A percentile compares a stretch with the other conserved stretches of the same genome.
Conservation (phyloP, 2,329 filamentous ascomycete species). For the Arthrobotrys iridis region DNA sequence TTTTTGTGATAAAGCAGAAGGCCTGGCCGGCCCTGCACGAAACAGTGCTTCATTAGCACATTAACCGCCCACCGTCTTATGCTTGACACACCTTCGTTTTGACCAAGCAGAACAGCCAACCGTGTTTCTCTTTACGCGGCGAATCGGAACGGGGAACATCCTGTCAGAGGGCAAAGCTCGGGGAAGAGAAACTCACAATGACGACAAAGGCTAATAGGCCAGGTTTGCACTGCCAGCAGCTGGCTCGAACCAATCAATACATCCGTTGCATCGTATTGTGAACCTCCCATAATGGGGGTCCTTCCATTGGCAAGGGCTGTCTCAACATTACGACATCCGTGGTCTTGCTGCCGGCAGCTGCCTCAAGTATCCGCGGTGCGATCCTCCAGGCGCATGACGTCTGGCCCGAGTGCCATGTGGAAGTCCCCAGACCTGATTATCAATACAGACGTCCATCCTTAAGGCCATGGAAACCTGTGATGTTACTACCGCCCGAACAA, state of each 20-base stretch:
- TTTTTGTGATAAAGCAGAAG: constrained; percentile 32
- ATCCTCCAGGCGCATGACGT: background rate
- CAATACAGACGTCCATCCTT: background rate
- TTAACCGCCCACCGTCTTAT: constrained; percentile 40
- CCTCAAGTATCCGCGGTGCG: background rate
- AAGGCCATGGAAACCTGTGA: background rate
- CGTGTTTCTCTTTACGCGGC: constrained; percentile 2
- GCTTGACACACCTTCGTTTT: constrained; percentile 36
- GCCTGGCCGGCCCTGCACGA: constrained; percentile 5
- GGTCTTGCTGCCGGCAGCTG: background rate
- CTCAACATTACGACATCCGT: background rate
- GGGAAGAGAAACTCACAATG: constrained; percentile 1
- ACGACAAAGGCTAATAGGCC: background rate
- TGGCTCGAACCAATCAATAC: constrained; percentile 13
- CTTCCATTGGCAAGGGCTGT: background rate
- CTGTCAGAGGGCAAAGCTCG: background rate
- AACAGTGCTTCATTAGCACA: constrained; percentile 21
- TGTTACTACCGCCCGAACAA: background rate
- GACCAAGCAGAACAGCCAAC: constrained; percentile 26
- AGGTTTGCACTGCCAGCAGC: background rate
- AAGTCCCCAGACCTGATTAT: background rate
- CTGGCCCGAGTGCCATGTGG: background rate
- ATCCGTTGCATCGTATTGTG: constrained; percentile 6
- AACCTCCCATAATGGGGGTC: constrained; percentile 3
- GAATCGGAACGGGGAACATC: constrained; percentile 7